Evolutionary conservation across 2,329 filamentous ascomycete species (phyloP), one percentile per base, ranked within the genome.

Genomic region (Davidsoniella eucalypti): DNA sequence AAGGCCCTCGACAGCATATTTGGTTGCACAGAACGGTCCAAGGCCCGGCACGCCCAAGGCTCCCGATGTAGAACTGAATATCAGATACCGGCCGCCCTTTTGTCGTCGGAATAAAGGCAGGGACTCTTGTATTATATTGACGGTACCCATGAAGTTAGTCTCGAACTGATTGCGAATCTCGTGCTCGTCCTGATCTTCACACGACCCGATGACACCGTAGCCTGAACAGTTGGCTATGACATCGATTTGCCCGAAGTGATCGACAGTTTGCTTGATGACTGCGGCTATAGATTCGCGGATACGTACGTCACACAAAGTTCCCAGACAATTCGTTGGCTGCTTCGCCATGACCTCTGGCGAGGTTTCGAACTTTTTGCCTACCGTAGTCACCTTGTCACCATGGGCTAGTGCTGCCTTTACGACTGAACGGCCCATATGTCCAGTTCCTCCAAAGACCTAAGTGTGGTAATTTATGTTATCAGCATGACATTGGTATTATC

Each of bases 141-240:
- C 66, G 0, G 87, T 93, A 49, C 92, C 92, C 72, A 94, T 90
- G 65, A 95, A 94, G 65, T 98, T 98, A 18, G 88, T 95, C 69
- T 93, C 87, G 66, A 96, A 95, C 64, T 96, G 92, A 60, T 94
- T 90, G 52, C 87, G 84, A 57, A 96, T 76, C 61, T 96, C 92
- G 63, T 87, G 82, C 62, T 94, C 87, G 63, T 95, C 87, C 67
- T 96, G 92, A 65, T 96, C 92, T 66, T 96, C 92, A 65, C 88
- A 95, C 1, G 90, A 82, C 25, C 87, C 90, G 57, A 96, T 94
- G 49, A 98, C 87, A 49, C 88, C 90, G 65, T 94, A 95, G 14
- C 90, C 90, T 10, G 87, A 88, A 66, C 87, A 94, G 64, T 94
- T 96, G 58, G 83, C 88, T 52, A 96, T 82, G 47, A 94, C 77